phyloP scores from a whole-genome alignment of 1,284 basidiomycete genomes.

The Ustilago esculenta region DNA sequence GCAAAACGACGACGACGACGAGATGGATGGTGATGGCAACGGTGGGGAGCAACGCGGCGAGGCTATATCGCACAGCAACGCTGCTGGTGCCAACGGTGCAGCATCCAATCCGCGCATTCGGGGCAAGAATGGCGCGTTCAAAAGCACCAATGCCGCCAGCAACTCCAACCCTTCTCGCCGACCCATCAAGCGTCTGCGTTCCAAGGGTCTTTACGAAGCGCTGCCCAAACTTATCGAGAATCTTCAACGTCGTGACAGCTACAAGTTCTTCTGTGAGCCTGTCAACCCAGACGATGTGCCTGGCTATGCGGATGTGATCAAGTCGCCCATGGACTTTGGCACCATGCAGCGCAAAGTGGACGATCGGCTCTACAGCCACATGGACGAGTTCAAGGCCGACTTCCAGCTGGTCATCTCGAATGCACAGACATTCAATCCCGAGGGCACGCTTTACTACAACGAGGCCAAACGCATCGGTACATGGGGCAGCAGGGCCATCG shows the following conservation, averaged over 20 bases:
- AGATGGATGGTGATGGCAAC: not conserved
- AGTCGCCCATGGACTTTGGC: conserved; percentile 82
- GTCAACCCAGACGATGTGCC: conserved; percentile 76
- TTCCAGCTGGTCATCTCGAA: conserved; percentile 61
- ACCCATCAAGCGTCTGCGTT: conserved; percentile 45
- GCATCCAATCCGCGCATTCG: conserved; percentile 14
- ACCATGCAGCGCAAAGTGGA: conserved; percentile 73
- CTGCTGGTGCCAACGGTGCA: not conserved
- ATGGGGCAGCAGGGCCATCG: conserved; percentile 60
- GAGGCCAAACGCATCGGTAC: conserved; percentile 57
- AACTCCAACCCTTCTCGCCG: conserved; percentile 20
- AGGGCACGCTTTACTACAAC: conserved; percentile 58
- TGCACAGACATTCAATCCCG: conserved; percentile 62
- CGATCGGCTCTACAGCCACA: conserved; percentile 41
- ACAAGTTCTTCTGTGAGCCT: conserved; percentile 81
- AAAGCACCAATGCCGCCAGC: conserved; percentile 1
- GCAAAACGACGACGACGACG: conserved; percentile 2
- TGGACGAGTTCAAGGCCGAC: conserved; percentile 56
- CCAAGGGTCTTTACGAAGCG: conserved; percentile 48
- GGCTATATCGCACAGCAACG: not conserved
- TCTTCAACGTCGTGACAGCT: conserved; percentile 76
- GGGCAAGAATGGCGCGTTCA: conserved; percentile 30
- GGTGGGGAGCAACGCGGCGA: not conserved
- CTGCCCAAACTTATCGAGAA: conserved; percentile 51
- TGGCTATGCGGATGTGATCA: conserved; percentile 76